These are phyloP conservation scores for Dendrobium huoshanense DNA, from an alignment of 106 monocot genomes.

Conservation along the genomic window DNA sequence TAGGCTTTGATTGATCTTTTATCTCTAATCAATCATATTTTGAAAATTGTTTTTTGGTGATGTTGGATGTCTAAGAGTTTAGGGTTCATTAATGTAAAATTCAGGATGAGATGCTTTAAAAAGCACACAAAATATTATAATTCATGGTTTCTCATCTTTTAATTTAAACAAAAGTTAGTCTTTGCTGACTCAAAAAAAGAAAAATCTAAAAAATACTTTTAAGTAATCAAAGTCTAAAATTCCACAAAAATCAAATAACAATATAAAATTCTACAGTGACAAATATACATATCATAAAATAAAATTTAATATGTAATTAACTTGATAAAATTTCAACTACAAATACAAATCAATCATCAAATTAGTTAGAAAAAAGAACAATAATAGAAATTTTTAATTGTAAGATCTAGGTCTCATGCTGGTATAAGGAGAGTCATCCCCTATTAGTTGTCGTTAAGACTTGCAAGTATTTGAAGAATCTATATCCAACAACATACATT, in stretches of 20 bases:
- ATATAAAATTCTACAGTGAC: neutral
- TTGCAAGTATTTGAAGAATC: no score
- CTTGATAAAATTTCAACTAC: neutral
- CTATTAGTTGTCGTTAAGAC: no score
- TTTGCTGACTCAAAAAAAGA: no score
- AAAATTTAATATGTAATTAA: neutral
- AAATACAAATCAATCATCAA: neutral
- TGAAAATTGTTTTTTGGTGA: neutral
- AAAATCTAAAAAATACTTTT: neutral
- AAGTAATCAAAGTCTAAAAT: neutral
- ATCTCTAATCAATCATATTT: neutral
- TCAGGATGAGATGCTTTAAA: no score
- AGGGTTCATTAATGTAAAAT: no score
- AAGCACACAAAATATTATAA: no score
- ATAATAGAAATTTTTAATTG: neutral
- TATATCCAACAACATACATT: neutral
- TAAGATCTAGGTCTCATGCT: no score
- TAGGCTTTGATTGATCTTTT: neutral
- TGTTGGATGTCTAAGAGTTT: neutral
- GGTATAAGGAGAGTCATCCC: no score
- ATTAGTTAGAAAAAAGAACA: neutral
- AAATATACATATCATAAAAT: neutral
- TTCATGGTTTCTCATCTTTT: no score
- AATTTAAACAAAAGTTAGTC: no score
- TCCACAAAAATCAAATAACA: neutral